Evolutionary conservation across 306 rosid species (phyloP).

Genomic region (Adenanthera pavonina): DNA sequence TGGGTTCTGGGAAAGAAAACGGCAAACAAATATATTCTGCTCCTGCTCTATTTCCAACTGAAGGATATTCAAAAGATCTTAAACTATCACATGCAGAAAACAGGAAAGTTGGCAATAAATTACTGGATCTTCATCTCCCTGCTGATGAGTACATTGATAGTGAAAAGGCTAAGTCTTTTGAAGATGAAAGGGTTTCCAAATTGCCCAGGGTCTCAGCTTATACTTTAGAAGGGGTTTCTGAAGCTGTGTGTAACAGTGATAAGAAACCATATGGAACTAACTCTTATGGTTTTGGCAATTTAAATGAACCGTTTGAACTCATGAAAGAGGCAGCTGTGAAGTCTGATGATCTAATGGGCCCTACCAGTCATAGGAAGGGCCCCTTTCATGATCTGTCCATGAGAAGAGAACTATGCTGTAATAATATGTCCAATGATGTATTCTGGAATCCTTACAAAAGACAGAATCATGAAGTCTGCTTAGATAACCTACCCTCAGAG

Average conservation of each 20-base stretch:
- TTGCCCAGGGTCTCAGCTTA: slow-evolving; percentile 45
- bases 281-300: slow-evolving; percentile 47
- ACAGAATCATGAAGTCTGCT: slow-evolving; percentile 37
- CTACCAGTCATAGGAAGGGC: slow-evolving; percentile 20
- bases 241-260: slow-evolving; percentile 38
- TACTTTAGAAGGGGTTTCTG: slow-evolving; percentile 48
- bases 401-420: slow-evolving; percentile 20
- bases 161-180: slow-evolving; percentile 53
- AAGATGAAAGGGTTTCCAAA: slow-evolving; percentile 44
- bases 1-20: slow-evolving; percentile 49
- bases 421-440: slow-evolving; percentile 27
- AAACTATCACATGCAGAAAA: slow-evolving; percentile 45
- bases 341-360: slow-evolving; percentile 27
- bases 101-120: slow-evolving; percentile 62
- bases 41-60: slow-evolving; percentile 40
- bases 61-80: slow-evolving; percentile 42
- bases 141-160: slow-evolving; percentile 68
- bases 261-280: slow-evolving; percentile 39
- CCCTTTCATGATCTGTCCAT: slow-evolving; percentile 21
- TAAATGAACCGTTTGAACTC: slow-evolving; percentile 48
- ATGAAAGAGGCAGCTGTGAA: slow-evolving; percentile 40
- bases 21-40: slow-evolving; percentile 37
- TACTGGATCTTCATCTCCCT: slow-evolving; percentile 85
- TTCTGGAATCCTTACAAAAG: slow-evolving; percentile 18
- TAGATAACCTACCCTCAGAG: slow-evolving; percentile 18